Evolutionary conservation across 371 early-diverging fungal species (phyloP), one percentile per base, ranked within the genome.

Genomic region (Mucor saturninus): DNA sequence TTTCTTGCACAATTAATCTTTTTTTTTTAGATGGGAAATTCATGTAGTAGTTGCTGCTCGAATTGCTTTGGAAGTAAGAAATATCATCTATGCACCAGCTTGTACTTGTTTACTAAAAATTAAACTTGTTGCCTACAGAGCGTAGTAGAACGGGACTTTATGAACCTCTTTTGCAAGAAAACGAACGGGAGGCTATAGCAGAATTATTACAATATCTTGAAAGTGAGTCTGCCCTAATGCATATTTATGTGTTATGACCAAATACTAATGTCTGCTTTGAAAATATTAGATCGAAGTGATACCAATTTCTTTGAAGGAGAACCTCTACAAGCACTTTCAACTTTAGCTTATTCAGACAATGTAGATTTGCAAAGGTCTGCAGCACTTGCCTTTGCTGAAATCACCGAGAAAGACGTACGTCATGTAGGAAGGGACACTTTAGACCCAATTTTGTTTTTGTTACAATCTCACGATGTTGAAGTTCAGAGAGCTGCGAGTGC

Each of bases 361-460:
- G 85, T 94, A 28, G 94, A 93, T 67, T 70, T 94, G 53, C 93
- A 94, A 74, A 80, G 94, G 42, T 93, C 93, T 11, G 95, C 95
- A 1, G 94, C 96, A 31, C 79, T 94, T 54, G 94, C 94, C 2
- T 95, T 95, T 80, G 94, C 93, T 52, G 95, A 95, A 78, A 89
- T 95, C 45, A 93, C 95, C 14, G 95, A 95, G 73, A 89, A 87
- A 88, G 94, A 95, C 71, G 89, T 90, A 26, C 84, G 92, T 51
- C 88, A 90, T 37, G 93, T 93, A 13, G 86, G 87, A 48, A 80
- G 91, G 42, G 91, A 90, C 58, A 89, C 91, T 2, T 64, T 96
- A 59, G 91, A 93, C 67, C 94, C 94, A 1, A 88, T 94, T 26
- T 78, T 93, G 62, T 91, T 89, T 62, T 71, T 96, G 50, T 83